Percentiles rank a stretch among this genome's conserved stretches.
Evolutionary conservation across 2,329 filamentous ascomycete genomes (phyloP).

Genomic region (Pseudogymnoascus sp.): DNA sequence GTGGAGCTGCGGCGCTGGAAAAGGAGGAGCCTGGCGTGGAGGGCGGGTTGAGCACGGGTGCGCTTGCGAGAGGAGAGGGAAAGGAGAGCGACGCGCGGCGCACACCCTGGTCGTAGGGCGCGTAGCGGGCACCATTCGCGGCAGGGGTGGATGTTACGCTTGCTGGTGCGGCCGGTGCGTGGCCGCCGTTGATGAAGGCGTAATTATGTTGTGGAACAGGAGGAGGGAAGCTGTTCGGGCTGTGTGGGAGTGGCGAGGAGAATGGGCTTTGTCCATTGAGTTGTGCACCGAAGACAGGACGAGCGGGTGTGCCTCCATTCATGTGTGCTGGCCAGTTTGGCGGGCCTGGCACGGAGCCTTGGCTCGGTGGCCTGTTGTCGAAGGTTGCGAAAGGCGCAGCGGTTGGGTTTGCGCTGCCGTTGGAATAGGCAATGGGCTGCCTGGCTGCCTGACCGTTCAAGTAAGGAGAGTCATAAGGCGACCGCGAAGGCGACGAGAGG

Average conservation of each 20-base stretch:
- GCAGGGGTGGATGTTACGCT: background rate
- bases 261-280: constrained; percentile 23
- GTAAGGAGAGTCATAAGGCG: constrained; percentile 5
- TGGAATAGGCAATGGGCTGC: constrained; percentile 8
- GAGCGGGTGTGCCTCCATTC: constrained; percentile 10
- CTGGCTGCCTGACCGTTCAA: constrained; percentile 15
- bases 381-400: background rate
- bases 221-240: constrained; percentile 27
- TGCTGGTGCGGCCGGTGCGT: constrained; percentile 11
- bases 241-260: constrained; percentile 26
- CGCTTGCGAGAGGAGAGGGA: constrained; percentile 23
- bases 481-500: background rate
- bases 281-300: constrained; percentile 10
- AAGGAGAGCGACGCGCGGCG: constrained; percentile 22
- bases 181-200: constrained; percentile 21
- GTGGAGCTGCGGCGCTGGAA: constrained; percentile 13
- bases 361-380: background rate
- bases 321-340: background rate
- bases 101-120: constrained; percentile 12
- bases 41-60: constrained; percentile 23
- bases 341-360: background rate
- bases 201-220: constrained; percentile 21
- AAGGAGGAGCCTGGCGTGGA: constrained; percentile 10
- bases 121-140: background rate
- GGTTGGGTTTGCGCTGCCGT: background rate